Conservation (phyloP, 1,284 basidiomycete species). For the Porodaedalea pini region DNA sequence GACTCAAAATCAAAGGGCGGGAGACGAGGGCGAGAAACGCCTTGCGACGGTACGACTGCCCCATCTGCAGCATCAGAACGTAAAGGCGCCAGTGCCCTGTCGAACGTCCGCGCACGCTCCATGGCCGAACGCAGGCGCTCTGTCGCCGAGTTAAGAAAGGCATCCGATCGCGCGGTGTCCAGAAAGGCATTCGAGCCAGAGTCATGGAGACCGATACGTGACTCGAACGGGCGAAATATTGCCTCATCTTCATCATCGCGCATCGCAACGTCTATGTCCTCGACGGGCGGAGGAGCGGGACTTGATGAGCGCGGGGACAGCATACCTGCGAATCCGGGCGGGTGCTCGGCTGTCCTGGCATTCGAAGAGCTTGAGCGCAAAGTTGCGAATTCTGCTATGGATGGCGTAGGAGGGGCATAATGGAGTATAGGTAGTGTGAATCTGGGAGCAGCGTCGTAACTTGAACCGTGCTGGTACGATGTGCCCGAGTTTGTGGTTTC, state of each 20-base stretch:
- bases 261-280: not conserved
- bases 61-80: constrained; percentile 7
- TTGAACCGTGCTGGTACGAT: too few relatives aligned
- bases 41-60: not conserved
- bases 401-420: constrained; percentile 10
- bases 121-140: constrained; percentile 5
- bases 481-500: not conserved
- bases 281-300: constrained; percentile 11
- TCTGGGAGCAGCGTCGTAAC: not conserved
- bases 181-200: not conserved
- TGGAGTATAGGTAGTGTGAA: not conserved
- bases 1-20: constrained; percentile 15
- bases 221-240: not conserved
- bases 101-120: constrained; percentile 17
- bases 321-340: constrained; percentile 14
- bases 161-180: constrained; percentile 3
- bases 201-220: not conserved
- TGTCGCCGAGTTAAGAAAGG: constrained; percentile 2
- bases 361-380: not conserved
- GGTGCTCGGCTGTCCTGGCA: not conserved
- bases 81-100: constrained; percentile 15
- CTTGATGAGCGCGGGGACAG: constrained; percentile 16
- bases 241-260: constrained; percentile 2
- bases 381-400: constrained; percentile 12
- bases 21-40: not conserved